A percentile compares a stretch with the other conserved stretches of the same genome.
These are phyloP conservation scores for Helminthosporium solani DNA, from an alignment of 2,329 filamentous ascomycete species.

Conservation along the genomic window DNA sequence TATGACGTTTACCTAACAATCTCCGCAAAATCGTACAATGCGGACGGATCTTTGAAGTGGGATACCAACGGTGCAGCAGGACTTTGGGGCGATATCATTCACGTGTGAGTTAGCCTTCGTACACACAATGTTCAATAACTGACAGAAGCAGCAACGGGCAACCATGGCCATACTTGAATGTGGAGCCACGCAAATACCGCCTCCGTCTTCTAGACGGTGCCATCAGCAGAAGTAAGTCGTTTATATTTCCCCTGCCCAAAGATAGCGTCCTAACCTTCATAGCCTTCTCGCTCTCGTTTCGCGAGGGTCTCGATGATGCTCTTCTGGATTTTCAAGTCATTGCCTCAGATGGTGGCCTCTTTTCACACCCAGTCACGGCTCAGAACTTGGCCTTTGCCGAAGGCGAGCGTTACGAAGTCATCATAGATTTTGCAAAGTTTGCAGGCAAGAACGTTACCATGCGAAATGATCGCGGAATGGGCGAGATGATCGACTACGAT, in stretches of 20 bases:
- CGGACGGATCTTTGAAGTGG: conserved; percentile 52
- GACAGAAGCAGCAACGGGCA: conserved; percentile 52
- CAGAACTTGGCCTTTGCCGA: conserved; percentile 52
- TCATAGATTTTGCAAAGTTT: conserved; percentile 56
- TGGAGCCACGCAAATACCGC: conserved; percentile 61
- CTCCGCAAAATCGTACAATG: conserved; percentile 54
- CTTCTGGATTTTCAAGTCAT: conserved; percentile 56
- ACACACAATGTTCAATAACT: too few species aligned
- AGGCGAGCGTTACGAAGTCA: conserved; percentile 60
- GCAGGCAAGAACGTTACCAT: conserved; percentile 53
- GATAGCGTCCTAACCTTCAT: conserved; percentile 15
- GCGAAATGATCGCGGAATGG: conserved; percentile 46
- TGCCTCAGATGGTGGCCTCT: conserved; percentile 55
- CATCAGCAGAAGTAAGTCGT: conserved; percentile 24
- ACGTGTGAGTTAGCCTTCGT: conserved; percentile 41
- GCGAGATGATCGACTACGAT: conserved; percentile 52
- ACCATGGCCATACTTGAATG: conserved; percentile 59
- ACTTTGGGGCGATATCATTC: conserved; percentile 59
- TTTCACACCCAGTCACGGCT: conserved; percentile 48
- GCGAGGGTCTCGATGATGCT: conserved; percentile 25
- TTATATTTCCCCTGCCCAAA: background rate
- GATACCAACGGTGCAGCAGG: conserved; percentile 48
- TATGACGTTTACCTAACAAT: conserved; percentile 58
- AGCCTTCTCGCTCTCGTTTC: conserved; percentile 53
- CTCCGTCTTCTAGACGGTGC: conserved; percentile 54